Evolutionary conservation across 768 basidiomycete species (phyloP).

Genomic region (Leccinum ochraceum): DNA sequence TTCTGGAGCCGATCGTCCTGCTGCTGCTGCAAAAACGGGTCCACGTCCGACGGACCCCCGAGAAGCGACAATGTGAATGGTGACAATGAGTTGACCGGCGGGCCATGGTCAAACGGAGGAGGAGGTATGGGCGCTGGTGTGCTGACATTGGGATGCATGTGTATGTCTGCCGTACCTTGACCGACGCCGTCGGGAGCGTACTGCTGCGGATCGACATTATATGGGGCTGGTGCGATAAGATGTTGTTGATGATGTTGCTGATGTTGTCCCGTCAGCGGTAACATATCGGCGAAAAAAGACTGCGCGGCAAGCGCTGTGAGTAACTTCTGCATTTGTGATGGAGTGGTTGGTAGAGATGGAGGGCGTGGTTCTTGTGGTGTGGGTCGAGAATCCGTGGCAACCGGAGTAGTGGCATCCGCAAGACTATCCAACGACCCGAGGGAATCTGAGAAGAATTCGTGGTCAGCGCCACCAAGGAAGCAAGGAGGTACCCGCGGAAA

Average conservation of each 20-base stretch:
- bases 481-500: neutral
- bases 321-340: constrained; percentile 59
- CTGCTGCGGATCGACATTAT: constrained; percentile 16
- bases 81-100: constrained; percentile 22
- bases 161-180: neutral
- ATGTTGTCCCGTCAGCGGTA: constrained; percentile 19
- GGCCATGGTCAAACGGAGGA: constrained; percentile 23
- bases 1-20: constrained; percentile 48
- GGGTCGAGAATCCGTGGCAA: constrained; percentile 12
- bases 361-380: constrained; percentile 19
- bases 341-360: constrained; percentile 46
- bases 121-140: constrained; percentile 18
- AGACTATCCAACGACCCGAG: constrained; percentile 47
- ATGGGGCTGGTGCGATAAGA: constrained; percentile 33
- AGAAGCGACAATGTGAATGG: constrained; percentile 29
- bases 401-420: constrained; percentile 18
- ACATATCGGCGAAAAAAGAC: constrained; percentile 24
- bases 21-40: constrained; percentile 37
- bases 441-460: constrained; percentile 28
- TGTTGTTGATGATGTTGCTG: constrained; percentile 24
- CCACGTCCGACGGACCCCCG: constrained; percentile 28
- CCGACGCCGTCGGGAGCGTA: constrained; percentile 1
- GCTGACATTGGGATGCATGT: constrained; percentile 6
- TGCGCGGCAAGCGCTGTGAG: constrained; percentile 43
- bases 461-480: constrained; percentile 3